Base-by-base conservation (phyloP, 305 asterid species). In the Euphrasia arctica region DNA sequence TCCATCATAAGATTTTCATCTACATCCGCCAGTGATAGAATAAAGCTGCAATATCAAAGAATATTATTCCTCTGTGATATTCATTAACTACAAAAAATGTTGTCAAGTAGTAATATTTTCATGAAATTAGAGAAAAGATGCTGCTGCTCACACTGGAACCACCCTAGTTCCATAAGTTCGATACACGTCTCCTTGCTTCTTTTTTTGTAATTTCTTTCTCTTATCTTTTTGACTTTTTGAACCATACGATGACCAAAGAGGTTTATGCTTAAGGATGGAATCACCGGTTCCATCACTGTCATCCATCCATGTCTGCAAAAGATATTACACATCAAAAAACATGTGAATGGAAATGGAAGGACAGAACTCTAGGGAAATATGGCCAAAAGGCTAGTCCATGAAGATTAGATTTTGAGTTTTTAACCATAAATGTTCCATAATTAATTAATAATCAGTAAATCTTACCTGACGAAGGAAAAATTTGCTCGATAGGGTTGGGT, bases 1-100 rank as follows among this genome's bases (percentile, higher is more conserved):
- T 93, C 99, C 99, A 93, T 84, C 99, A 93, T 90, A 64, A 93
- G 97, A 81, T 76, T 77, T 79, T 82, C 83, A 80, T 93, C 99
- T 39, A 93, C 97, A 72, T 93, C 99, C 60, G 99, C 99, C 75
- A 93, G 75, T 36, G 99, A 93, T 68, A 93, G 80, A 72, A 93
- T 95, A 78, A 90, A 93, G 58, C 99, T 93, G 96, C 80, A 82
- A 69, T 50, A 63, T 56, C 71, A 42, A 74, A 67, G 54, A 66
- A 51, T 39, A 65, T 63, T 42, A 42, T 49, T 69, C 32, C 39
- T 32, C 34, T 36, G 48, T 47, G 18, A 43, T 47, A 54, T 64
- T 27, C 3, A 18, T 52, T 18, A 22, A 13, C 10, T 22, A 9
- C 8, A 25, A 8, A 25, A 29, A 54, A 54, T 14, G 36, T 27